phyloP scores from a whole-genome alignment of 2,329 filamentous ascomycete species.

The Lasiodiplodia sp. region DNA sequence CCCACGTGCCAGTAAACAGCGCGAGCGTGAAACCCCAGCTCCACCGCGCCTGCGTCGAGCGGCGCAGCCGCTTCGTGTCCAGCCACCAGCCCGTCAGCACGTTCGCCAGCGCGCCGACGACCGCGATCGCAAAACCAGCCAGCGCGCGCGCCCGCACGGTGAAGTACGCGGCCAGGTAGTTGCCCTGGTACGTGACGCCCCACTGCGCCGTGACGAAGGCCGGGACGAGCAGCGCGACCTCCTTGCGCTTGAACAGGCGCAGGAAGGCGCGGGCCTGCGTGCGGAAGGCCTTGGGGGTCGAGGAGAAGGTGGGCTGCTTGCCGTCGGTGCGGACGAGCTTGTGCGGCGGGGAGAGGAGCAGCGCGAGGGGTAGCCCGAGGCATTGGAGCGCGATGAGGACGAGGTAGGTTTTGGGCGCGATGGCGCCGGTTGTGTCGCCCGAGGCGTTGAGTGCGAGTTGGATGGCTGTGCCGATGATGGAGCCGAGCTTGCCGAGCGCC shows the following conservation, averaged over 20 bases:
- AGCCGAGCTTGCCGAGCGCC: constrained; percentile 60
- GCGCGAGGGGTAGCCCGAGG: constrained; percentile 54
- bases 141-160: constrained; percentile 58
- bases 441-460: constrained; percentile 59
- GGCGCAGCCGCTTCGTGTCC: constrained; percentile 52
- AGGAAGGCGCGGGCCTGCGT: constrained; percentile 42
- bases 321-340: constrained; percentile 55
- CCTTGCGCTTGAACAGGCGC: constrained; percentile 51
- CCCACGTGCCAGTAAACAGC: constrained; percentile 55
- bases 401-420: constrained; percentile 53
- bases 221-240: constrained; percentile 59
- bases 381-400: constrained; percentile 55
- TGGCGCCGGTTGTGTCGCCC: constrained; percentile 53
- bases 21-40: constrained; percentile 50
- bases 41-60: constrained; percentile 41
- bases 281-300: constrained; percentile 32
- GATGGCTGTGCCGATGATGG: constrained; percentile 61
- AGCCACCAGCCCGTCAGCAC: constrained; percentile 60
- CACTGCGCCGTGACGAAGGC: constrained; percentile 60
- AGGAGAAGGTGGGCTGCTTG: constrained; percentile 33
- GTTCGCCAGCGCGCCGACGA: constrained; percentile 56
- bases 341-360: constrained; percentile 55
- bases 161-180: constrained; percentile 62
- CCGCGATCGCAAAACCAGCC: constrained; percentile 54
- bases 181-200: constrained; percentile 60